Evolutionary conservation across 192 early-diverging fungal genomes (phyloP).

Genomic region (Nowakowskiella sp.): DNA sequence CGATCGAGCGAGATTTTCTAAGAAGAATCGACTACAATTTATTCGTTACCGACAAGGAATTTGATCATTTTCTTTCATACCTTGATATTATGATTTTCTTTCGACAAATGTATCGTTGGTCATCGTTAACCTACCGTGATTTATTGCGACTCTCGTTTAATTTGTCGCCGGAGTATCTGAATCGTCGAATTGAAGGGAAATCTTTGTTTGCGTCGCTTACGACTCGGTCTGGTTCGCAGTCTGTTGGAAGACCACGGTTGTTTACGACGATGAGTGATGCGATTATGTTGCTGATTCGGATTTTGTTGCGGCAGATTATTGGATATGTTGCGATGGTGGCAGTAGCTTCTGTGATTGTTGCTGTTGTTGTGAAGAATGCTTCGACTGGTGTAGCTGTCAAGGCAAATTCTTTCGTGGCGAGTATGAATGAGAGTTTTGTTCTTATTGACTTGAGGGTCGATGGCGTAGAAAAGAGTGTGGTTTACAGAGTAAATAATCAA

Average conservation of each 20-base stretch:
- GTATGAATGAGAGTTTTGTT: too few species aligned
- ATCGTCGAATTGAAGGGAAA: not conserved
- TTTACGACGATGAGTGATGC: too few species aligned
- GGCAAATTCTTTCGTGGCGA: too few species aligned
- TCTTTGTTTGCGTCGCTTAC: not conserved
- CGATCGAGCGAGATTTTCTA: conserved; percentile 4
- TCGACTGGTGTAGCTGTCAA: too few species aligned
- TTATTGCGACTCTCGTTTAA: conserved; percentile 7
- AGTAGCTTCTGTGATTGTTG: conserved; percentile 2
- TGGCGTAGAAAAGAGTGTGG: too few species aligned
- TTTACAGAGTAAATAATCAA: too few species aligned
- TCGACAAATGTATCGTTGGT: conserved; percentile 7
- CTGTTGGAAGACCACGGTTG: too few species aligned
- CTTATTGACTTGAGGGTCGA: too few species aligned
- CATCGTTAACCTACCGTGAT: conserved; percentile 9
- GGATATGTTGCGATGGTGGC: not conserved
- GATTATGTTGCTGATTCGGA: not conserved
- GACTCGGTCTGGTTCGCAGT: too few species aligned
- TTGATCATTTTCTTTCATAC: conserved; percentile 9
- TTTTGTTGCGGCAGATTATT: not conserved
- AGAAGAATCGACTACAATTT: conserved; percentile 5
- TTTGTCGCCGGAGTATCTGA: not conserved
- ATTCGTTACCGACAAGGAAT: not conserved
- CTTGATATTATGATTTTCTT: conserved; percentile 10
- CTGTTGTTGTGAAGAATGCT: not conserved